Evolutionary conservation across 83 land plant genomes (phyloP).

Genomic region (Picea engelmannii): DNA sequence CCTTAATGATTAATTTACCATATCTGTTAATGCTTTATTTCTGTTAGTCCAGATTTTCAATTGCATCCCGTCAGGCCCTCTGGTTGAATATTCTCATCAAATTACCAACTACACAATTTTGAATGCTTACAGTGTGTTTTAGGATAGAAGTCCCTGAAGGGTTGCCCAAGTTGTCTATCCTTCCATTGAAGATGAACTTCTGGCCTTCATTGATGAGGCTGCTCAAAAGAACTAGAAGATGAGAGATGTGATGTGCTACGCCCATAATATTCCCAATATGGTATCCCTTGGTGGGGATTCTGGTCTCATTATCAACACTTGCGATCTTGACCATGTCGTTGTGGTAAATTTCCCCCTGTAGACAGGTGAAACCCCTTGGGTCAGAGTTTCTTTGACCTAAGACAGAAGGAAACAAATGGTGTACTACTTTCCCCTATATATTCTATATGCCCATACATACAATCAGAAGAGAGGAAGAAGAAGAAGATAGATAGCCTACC

Average conservation of each 20-base stretch:
- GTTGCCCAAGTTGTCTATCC: slow-evolving; percentile 44
- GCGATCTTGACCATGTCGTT: not conserved
- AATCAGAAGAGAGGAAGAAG: no score
- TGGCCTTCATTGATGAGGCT: slow-evolving; percentile 36
- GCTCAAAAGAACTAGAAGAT: slow-evolving; percentile 29
- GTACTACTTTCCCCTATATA: no score
- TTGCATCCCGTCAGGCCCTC: slow-evolving; percentile 11
- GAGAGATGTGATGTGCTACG: slow-evolving; percentile 26
- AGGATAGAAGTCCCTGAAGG: slow-evolving; percentile 41
- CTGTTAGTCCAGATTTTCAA: no score
- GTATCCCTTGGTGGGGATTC: slow-evolving; percentile 17
- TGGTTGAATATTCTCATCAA: slow-evolving; percentile 9
- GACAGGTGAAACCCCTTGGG: no score
- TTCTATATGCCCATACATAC: no score
- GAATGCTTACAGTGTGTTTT: slow-evolving; percentile 27
- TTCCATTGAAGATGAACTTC: slow-evolving; percentile 29
- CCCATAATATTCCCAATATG: slow-evolving; percentile 23
- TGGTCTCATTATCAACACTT: not conserved
- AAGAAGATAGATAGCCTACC: no score
- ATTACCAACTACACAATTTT: slow-evolving; percentile 19
- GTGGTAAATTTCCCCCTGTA: not conserved
- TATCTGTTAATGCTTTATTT: no score
- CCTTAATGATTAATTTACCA: no score
- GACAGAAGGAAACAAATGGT: no score
- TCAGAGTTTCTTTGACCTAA: no score